A percentile compares a stretch with the other conserved stretches of the same genome.
These are phyloP conservation scores for Fusarium sp. DNA, from an alignment of 2,329 filamentous ascomycete species.

Conservation along the genomic window DNA sequence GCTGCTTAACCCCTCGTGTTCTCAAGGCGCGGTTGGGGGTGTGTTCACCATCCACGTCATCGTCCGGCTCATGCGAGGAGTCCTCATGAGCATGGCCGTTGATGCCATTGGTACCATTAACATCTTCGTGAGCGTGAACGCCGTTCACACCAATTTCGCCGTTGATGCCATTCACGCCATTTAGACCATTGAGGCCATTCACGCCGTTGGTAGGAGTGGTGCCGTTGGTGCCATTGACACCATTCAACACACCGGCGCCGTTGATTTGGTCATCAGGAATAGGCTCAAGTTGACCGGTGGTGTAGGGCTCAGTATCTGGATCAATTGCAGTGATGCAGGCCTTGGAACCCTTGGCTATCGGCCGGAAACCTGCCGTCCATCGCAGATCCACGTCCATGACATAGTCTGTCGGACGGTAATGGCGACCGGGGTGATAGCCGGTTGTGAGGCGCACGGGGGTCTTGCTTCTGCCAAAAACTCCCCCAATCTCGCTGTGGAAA, in stretches of 20 bases:
- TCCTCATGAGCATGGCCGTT: slow-evolving; percentile 41
- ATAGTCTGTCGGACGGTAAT: slow-evolving; percentile 52
- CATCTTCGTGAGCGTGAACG: slow-evolving; percentile 7
- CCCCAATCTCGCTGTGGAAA: slow-evolving; percentile 52
- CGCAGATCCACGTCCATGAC: slow-evolving; percentile 59
- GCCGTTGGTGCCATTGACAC: slow-evolving; percentile 14
- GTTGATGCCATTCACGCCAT: slow-evolving; percentile 21
- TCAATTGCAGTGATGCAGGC: slow-evolving; percentile 55
- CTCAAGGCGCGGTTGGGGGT: slow-evolving; percentile 62
- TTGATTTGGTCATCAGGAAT: slow-evolving; percentile 30
- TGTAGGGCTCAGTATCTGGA: slow-evolving; percentile 43
- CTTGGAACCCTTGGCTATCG: slow-evolving; percentile 53
- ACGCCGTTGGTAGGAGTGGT: slow-evolving; percentile 2
- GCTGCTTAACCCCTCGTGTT: slow-evolving; percentile 56
- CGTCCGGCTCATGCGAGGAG: slow-evolving; percentile 53
- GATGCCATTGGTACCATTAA: slow-evolving; percentile 1
- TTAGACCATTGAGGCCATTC: slow-evolving; percentile 18
- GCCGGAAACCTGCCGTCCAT: slow-evolving; percentile 55
- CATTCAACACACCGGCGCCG: slow-evolving; percentile 26
- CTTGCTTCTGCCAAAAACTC: slow-evolving; percentile 54
- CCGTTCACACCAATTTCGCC: slow-evolving; percentile 20
- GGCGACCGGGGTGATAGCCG: slow-evolving; percentile 38
- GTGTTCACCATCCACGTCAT: slow-evolving; percentile 55
- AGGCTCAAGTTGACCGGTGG: slow-evolving; percentile 38
- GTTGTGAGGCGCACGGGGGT: slow-evolving; percentile 46